Conservation (phyloP, 768 basidiomycete species). For the Pholiota microspora region DNA sequence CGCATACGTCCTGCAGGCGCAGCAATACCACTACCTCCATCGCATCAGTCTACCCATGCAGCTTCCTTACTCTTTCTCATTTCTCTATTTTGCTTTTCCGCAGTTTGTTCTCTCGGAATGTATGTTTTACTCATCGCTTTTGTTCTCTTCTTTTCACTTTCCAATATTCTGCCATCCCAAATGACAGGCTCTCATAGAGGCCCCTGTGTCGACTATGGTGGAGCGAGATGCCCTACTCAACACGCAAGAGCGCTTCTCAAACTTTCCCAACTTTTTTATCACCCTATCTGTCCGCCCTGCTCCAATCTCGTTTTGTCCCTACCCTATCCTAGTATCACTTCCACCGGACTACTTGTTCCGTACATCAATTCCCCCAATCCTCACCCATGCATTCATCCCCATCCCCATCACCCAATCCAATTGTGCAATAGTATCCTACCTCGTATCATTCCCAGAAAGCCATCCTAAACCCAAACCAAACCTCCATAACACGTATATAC, state of each 20-base stretch:
- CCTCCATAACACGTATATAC: conserved; percentile 6
- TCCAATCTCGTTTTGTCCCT: conserved; percentile 9
- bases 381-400: conserved; percentile 10
- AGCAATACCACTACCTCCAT: neutral
- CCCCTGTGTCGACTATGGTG: neutral
- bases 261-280: neutral
- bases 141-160: neutral
- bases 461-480: too few relatives aligned
- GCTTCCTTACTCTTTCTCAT: neutral
- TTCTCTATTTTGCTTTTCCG: neutral
- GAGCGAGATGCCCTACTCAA: neutral
- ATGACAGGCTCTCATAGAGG: neutral
- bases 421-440: conserved; percentile 11
- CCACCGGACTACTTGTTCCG: neutral
- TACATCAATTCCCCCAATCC: conserved; percentile 12
- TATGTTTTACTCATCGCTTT: neutral
- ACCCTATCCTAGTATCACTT: neutral
- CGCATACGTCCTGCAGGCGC: too few relatives aligned
- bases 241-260: neutral
- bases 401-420: neutral
- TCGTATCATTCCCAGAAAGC: neutral
- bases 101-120: neutral
- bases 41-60: neutral
- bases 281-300: neutral
- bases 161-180: neutral